phyloP scores from a whole-genome alignment of 768 basidiomycete genomes.

The Pleurotus cornucopiae region DNA sequence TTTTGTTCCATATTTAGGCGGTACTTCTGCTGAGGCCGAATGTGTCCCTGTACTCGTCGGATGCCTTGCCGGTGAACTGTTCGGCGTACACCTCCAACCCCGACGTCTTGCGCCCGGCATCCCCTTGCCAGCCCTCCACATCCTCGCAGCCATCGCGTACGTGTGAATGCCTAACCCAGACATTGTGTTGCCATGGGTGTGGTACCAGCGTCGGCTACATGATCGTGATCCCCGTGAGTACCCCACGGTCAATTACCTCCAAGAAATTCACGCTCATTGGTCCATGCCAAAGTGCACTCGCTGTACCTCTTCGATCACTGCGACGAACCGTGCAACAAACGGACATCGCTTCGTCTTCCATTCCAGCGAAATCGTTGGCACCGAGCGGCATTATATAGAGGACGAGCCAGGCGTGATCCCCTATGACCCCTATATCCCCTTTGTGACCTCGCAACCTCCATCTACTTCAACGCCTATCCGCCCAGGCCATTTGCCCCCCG shows the following conservation, averaged over 20 bases:
- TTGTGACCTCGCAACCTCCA: constrained; percentile 18
- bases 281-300: constrained; percentile 45
- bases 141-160: constrained; percentile 42
- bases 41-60: constrained; percentile 79
- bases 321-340: constrained; percentile 70
- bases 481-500: constrained; percentile 32
- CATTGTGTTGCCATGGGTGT: constrained; percentile 76
- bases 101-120: constrained; percentile 30
- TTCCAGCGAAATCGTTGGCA: constrained; percentile 58
- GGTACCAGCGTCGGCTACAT: constrained; percentile 74
- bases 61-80: constrained; percentile 75
- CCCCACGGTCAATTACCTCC: not conserved
- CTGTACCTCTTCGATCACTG: constrained; percentile 68
- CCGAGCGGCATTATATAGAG: constrained; percentile 59
- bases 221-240: constrained; percentile 63
- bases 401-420: constrained; percentile 62
- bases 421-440: constrained; percentile 24
- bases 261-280: constrained; percentile 3
- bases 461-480: constrained; percentile 22
- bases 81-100: constrained; percentile 55
- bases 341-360: constrained; percentile 88
- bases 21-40: constrained; percentile 79
- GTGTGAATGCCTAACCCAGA: constrained; percentile 84
- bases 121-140: constrained; percentile 30
- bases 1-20: constrained; percentile 42